Evolutionary conservation across 2,329 filamentous ascomycete genomes (phyloP), one percentile per base, ranked within the genome.

Genomic region (Myrmaecium sp.): DNA sequence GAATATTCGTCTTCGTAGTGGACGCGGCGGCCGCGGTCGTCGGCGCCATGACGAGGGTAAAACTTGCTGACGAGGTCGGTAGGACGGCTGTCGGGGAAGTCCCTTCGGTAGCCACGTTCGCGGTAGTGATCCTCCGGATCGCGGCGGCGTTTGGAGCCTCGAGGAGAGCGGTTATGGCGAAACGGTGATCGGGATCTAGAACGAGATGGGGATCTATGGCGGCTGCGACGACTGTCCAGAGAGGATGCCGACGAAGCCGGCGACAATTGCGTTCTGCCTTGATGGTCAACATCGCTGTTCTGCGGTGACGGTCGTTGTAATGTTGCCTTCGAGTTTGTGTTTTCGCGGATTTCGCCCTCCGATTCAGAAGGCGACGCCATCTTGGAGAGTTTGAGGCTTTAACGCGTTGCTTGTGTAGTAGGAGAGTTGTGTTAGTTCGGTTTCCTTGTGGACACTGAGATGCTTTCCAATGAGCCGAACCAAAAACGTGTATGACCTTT

Each of bases 211-310:
- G 36, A 38, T 17, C 32, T 30, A 16, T 24, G 15, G 25, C 44
- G 42, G 24, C 33, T 28, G 52, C 44, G 46, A 58, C 58, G 55
- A 55, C n/a, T n/a, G n/a, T 41, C 43, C 62, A 66, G 70, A 58
- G 57, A 18, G 14, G 30, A 17, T 23, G 18, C 23, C 21, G 30
- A 24, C 13, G 30, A 32, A 23, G 30, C 26, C 15, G 17, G 20
- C 23, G 35, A 26, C 20, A 27, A 30, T 27, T 29, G 31, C 21
- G 23, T 26, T 32, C 82, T 92, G 78, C 77, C 69, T 66, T 65
- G 72, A 70, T 76, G 78, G 81, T 92, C 79, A 92, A 92, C 74
- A 69, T 67, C 73, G 69, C 62, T 74, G 75, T 72, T 67, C 68
- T 74, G 70, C 66, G 68, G 58, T 55, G 66, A 66, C 65, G 66